Conservation (phyloP, 495 filamentous ascomycete species). For the Penicillium argentinense region DNA sequence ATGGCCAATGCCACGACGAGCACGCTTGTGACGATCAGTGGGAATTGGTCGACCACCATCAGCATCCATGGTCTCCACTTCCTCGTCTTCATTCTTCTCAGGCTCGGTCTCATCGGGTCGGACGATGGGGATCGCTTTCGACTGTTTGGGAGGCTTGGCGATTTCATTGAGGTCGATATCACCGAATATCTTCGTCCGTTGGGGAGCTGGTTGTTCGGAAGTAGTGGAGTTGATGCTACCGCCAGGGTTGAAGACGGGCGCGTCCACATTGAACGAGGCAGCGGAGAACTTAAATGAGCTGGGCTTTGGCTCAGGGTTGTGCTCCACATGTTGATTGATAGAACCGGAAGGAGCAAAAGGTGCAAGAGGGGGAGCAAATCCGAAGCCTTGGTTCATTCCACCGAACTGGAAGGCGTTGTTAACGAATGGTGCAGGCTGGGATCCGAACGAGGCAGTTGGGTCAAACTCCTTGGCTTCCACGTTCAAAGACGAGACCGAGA, state of each 20-base stretch:
- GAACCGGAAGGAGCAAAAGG: slow-evolving; percentile 64
- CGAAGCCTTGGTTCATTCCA: slow-evolving; percentile 30
- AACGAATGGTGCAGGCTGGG: slow-evolving; percentile 57
- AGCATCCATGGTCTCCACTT: not conserved
- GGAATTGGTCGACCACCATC: slow-evolving; percentile 24
- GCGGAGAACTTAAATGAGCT: slow-evolving; percentile 75
- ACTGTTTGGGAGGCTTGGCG: slow-evolving; percentile 62
- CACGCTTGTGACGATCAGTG: slow-evolving; percentile 70
- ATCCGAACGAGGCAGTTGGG: slow-evolving; percentile 60
- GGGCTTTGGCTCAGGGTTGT: slow-evolving; percentile 19
- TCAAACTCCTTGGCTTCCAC: slow-evolving; percentile 88
- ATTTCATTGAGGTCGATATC: slow-evolving; percentile 66
- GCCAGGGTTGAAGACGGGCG: slow-evolving; percentile 73
- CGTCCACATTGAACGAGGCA: slow-evolving; percentile 76
- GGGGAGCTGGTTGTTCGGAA: slow-evolving; percentile 22
- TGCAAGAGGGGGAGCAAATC: slow-evolving; percentile 68
- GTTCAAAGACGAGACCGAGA: slow-evolving; percentile 77
- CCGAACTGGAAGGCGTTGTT: slow-evolving; percentile 55
- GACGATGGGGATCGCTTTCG: slow-evolving; percentile 81
- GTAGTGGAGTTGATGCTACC: slow-evolving; percentile 28
- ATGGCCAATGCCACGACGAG: slow-evolving; percentile 57
- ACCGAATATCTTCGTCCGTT: slow-evolving; percentile 67
- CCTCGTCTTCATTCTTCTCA: slow-evolving; percentile 37
- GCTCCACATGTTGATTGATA: slow-evolving; percentile 8
- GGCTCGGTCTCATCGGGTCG: slow-evolving; percentile 55